These are phyloP conservation scores for Fistulinella cinereoalba DNA, from an alignment of 1,284 basidiomycete species.

Conservation along the genomic window DNA sequence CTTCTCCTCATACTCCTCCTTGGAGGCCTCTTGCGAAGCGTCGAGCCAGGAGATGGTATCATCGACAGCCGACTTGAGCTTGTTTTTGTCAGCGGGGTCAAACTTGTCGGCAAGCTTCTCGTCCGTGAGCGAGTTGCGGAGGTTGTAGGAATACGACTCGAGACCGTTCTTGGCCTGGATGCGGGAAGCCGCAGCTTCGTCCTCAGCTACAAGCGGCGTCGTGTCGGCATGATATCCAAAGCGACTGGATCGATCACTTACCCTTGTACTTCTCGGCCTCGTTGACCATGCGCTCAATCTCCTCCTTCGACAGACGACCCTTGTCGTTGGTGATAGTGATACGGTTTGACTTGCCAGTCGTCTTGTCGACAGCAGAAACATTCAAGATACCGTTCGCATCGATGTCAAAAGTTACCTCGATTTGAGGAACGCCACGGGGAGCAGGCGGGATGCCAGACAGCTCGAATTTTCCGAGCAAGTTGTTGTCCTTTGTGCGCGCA, in stretches of 20 bases:
- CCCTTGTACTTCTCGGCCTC: conserved; percentile 94
- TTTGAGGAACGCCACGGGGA: conserved; percentile 97
- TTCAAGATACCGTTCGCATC: conserved; percentile 98
- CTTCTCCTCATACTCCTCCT: conserved; percentile 94
- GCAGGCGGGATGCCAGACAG: conserved; percentile 97
- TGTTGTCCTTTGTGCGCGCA: conserved; percentile 99
- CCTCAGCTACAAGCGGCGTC: conserved; percentile 54
- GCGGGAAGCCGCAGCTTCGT: conserved; percentile 78
- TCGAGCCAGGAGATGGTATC: conserved; percentile 92
- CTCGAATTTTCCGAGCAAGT: conserved; percentile 98
- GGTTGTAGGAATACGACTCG: conserved; percentile 95
- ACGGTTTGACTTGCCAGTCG: conserved; percentile 93
- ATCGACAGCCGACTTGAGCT: conserved; percentile 82
- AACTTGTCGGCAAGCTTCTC: conserved; percentile 90
- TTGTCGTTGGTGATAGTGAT: conserved; percentile 99
- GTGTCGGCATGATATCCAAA: conserved; percentile 19
- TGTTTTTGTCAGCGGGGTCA: conserved; percentile 83
- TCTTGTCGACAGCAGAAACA: conserved; percentile 96
- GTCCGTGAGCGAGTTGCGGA: conserved; percentile 86
- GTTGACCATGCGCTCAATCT: conserved; percentile 95
- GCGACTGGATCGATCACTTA: conserved; percentile 28
- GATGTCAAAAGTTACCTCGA: conserved; percentile 98
- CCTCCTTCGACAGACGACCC: conserved; percentile 96
- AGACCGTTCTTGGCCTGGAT: conserved; percentile 86
- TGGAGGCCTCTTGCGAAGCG: conserved; percentile 83